These are phyloP conservation scores for Candida ulmi DNA, from an alignment of 805 yeast species.

Conservation along the genomic window DNA sequence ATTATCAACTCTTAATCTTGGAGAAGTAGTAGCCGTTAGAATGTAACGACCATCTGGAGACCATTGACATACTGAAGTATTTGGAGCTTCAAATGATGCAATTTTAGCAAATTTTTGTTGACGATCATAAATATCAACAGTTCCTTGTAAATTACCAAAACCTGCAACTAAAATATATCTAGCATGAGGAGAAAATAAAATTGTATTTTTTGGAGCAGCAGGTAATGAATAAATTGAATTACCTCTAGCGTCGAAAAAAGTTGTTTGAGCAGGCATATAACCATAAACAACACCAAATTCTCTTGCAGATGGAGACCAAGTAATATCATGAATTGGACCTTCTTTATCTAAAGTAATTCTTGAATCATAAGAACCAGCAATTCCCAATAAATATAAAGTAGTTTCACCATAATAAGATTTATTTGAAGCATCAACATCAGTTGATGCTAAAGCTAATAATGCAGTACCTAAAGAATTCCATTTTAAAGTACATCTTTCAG, in stretches of 20 bases:
- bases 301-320: constrained; percentile 94
- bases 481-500: constrained; percentile 84
- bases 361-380: constrained; percentile 88
- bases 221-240: constrained; percentile 79
- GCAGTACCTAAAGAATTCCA: constrained; percentile 98
- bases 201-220: constrained; percentile 82
- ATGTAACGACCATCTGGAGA: constrained; percentile 93
- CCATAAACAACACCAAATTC: constrained; percentile 98
- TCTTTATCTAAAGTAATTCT: constrained; percentile 83
- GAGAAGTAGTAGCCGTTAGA: constrained; percentile 94
- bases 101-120: constrained; percentile 77
- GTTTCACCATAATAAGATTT: constrained; percentile 97
- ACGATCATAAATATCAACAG: constrained; percentile 92
- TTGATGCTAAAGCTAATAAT: constrained; percentile 84
- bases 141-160: constrained; percentile 95
- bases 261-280: constrained; percentile 93
- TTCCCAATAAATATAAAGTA: constrained; percentile 81
- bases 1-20: constrained; percentile 94
- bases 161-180: constrained; percentile 91
- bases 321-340: constrained; percentile 96
- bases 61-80: constrained; percentile 97
- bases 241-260: constrained; percentile 93
- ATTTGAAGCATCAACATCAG: constrained; percentile 92
- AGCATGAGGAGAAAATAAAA: constrained; percentile 91
- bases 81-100: constrained; percentile 81